Base-by-base conservation (phyloP, 768 basidiomycete species). In the Leccinum imitatum region DNA sequence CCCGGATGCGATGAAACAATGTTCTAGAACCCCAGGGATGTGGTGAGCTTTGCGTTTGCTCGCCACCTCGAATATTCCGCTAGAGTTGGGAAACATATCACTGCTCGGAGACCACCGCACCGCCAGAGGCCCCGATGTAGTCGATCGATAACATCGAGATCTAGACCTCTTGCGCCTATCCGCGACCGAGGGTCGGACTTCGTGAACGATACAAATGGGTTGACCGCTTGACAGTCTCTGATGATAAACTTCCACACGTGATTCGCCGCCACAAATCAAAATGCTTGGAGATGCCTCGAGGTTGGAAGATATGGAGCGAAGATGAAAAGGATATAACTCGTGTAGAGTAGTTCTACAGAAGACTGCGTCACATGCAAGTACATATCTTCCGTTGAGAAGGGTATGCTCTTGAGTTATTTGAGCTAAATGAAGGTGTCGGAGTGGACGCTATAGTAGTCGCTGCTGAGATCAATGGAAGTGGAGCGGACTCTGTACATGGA, bases 391-490 rank as follows among this genome's bases (percentile, higher is more conserved):
- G 68, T 60, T 5, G 62, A 57, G 35, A 74, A 63, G 53, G 69
- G 66, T 6, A 80, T 73, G 58, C 77, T 77, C 4, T 68, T 63
- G 13, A 75, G 74, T 14, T 69, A 68, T 59, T 74, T 77, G 67
- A 80, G 70, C 6, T 72, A 82, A 59, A 75, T 75, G 69, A 86
- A 84, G 27, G 69, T 63, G 17, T 73, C 73, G 6, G 74, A 73
- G 65, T 79, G 80, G 63, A 80, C 78, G 54, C 78, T 75, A 64
- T 80, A 84, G 58, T 80, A 84, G 58, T 84, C 82, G 65, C 85
- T 85, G 72, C 84, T 33, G 82, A 81, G 79, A 86, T 83, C 19
- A 87, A 73, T 27, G 78, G 77, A 50, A 87, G 70, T 46, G 9
- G 19, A 48, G 30, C 21, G 6, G 77, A 79, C 67, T 84, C 15